phyloP scores from a whole-genome alignment of 2,329 filamentous ascomycete species.

The Lachnellula subtilissima region DNA sequence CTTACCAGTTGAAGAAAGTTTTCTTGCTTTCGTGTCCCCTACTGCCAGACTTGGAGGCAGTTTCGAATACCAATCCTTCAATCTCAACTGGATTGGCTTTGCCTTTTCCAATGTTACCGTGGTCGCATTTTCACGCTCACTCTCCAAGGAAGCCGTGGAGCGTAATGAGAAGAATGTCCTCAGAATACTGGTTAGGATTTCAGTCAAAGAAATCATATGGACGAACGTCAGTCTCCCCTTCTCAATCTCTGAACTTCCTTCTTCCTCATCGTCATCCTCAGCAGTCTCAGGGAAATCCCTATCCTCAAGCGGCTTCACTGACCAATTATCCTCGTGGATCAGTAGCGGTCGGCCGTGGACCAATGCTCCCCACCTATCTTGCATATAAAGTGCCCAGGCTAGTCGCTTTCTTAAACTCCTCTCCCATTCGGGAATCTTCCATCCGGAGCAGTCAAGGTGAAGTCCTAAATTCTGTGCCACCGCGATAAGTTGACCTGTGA shows the following conservation, averaged over 20 bases:
- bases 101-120: conserved; percentile 40
- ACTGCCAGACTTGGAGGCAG: conserved; percentile 42
- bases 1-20: conserved; percentile 35
- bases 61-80: conserved; percentile 44
- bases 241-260: conserved; percentile 39
- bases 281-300: conserved; percentile 40
- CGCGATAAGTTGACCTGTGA: conserved; percentile 44
- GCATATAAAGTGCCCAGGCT: conserved; percentile 61
- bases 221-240: conserved; percentile 45
- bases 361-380: conserved; percentile 58
- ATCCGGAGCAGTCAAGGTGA: conserved; percentile 56
- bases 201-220: conserved; percentile 45
- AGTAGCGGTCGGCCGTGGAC: conserved; percentile 55
- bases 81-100: conserved; percentile 41
- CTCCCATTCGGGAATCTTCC: conserved; percentile 61
- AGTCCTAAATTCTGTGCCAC: conserved; percentile 54
- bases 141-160: conserved; percentile 20
- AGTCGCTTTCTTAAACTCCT: conserved; percentile 56
- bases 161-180: conserved; percentile 42
- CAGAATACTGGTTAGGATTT: conserved; percentile 47
- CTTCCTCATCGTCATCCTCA: conserved; percentile 25
- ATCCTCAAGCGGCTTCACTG: conserved; percentile 40
- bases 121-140: conserved; percentile 20
- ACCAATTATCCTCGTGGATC: conserved; percentile 51
- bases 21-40: conserved; percentile 37